Conservation (phyloP, 2,329 filamentous ascomycete species). For the Epichloe brachyelytri region DNA sequence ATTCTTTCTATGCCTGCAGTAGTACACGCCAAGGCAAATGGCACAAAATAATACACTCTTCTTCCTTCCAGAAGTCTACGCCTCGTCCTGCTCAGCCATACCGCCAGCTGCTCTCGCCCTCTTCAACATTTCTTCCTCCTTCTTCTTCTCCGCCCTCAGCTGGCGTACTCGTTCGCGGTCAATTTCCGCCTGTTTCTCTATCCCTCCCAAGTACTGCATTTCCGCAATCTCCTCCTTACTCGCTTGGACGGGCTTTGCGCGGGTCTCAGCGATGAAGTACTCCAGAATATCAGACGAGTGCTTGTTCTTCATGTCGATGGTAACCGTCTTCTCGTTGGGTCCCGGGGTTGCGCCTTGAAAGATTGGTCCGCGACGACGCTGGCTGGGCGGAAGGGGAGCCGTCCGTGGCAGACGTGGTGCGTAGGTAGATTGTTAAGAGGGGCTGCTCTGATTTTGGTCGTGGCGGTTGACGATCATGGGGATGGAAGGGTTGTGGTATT, state of each 20-base stretch:
- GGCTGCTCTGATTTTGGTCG: slow-evolving; percentile 37
- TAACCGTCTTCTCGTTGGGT: slow-evolving; percentile 35
- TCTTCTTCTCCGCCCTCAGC: slow-evolving; percentile 43
- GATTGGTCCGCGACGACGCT: slow-evolving; percentile 33
- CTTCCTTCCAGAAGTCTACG: slow-evolving; percentile 6
- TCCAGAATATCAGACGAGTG: slow-evolving; percentile 49
- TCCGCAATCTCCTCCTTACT: slow-evolving; percentile 46
- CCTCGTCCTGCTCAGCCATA: slow-evolving; percentile 21
- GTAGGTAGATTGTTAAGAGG: slow-evolving; percentile 53
- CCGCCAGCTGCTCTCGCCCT: slow-evolving; percentile 26
- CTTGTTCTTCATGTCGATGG: slow-evolving; percentile 51
- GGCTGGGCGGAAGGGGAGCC: slow-evolving; percentile 25
- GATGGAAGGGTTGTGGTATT: slow-evolving; percentile 84
- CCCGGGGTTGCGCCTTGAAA: slow-evolving; percentile 35
- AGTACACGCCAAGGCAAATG: slow-evolving; percentile 15
- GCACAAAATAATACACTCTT: slow-evolving; percentile 1
- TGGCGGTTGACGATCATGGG: slow-evolving; percentile 72
- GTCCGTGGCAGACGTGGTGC: slow-evolving; percentile 20
- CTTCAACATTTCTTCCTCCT: slow-evolving; percentile 42
- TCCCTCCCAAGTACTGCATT: slow-evolving; percentile 43
- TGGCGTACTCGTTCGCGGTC: slow-evolving; percentile 43
- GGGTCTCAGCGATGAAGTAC: slow-evolving; percentile 48
- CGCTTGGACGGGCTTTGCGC: slow-evolving; percentile 42
- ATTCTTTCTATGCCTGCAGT: slow-evolving; percentile 3
- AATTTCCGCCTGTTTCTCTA: slow-evolving; percentile 33